These are phyloP conservation scores for Oemleria cerasiformis DNA, from an alignment of 306 rosid species.

Conservation along the genomic window DNA sequence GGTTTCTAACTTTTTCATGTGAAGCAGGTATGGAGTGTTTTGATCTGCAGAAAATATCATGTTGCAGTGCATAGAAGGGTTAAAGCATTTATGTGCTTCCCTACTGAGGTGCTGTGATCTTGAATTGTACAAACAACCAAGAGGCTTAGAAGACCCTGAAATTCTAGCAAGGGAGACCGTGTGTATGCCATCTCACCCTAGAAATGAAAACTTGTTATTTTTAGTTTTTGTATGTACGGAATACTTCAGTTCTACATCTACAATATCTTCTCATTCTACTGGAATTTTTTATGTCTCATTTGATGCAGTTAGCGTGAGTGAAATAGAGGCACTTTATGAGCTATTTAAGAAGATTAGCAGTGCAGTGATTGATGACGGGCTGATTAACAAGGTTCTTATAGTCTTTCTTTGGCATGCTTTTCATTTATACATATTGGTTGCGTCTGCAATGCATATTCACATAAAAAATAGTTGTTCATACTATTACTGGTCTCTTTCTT, in stretches of 20 bases:
- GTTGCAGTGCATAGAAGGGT: slow-evolving; percentile 80
- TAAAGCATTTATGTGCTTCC: slow-evolving; percentile 58
- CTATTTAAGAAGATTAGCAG: slow-evolving; percentile 97
- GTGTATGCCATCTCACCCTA: slow-evolving; percentile 49
- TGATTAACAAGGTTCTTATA: slow-evolving; percentile 80
- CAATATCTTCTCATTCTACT: slow-evolving; percentile 11
- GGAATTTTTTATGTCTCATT: not conserved
- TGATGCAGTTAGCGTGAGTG: slow-evolving; percentile 91
- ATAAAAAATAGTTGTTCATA: not conserved
- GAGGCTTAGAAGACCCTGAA: slow-evolving; percentile 90
- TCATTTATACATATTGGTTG: not conserved
- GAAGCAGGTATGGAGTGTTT: slow-evolving; percentile 68
- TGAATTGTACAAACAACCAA: slow-evolving; percentile 66
- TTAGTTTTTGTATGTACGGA: not conserved
- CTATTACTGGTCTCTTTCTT: not conserved
- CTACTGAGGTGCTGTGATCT: slow-evolving; percentile 68
- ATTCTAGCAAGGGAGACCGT: slow-evolving; percentile 90
- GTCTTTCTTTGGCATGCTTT: slow-evolving; percentile 19
- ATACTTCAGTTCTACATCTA: not conserved
- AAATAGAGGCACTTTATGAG: slow-evolving; percentile 96
- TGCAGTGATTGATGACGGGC: slow-evolving; percentile 92
- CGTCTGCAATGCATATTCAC: not conserved
- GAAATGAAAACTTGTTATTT: slow-evolving; percentile 4
- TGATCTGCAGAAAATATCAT: slow-evolving; percentile 67
- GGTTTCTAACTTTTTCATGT: slow-evolving; percentile 17